Evolutionary conservation across 2,329 filamentous ascomycete species (phyloP), one percentile per base, ranked within the genome.

Genomic region (Parastagonospora avenae): DNA sequence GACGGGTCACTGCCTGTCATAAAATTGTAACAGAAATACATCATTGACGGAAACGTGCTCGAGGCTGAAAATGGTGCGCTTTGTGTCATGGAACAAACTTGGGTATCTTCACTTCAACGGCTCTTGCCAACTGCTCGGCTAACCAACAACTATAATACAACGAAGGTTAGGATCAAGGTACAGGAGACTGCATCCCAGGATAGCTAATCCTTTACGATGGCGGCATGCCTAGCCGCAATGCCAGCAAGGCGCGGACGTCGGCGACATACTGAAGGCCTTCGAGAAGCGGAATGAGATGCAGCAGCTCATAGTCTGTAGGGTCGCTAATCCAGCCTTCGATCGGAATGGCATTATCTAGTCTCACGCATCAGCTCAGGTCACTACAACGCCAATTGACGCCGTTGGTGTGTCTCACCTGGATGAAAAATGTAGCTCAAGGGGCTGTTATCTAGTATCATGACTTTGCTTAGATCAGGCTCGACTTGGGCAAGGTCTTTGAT

Each of bases 281-380:
- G 38, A 99, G 81, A 66, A 97, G 80, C 29, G 94, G 94, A 51
- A 99, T 87, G 53, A 99, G 82, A 74, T 97, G 91, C 74, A 97
- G 82, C 60, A 99, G 81, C 71, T 97, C 93, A 72, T 92, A 94
- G 76, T 99, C 94, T 24, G 94, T 97, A 16, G 94, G 94, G 77
- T 99, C 94, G 74, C 88, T 96, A 77, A 99, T 97, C 94, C 94
- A 99, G 69, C 94, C 94, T 79, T 97, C 93, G 71, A 99, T 97
- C 2, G 94, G 94, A 67, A 99, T 97, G 43, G 94, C 94, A 77
- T 99, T 99, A 75, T 99, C 94, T 99, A 68, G 52, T 42, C 38
- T 29, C 9, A 14, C 39, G 39, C 32, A 35, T 65, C 45, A 68
- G 61, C 47, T 29, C 41, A 42, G 14, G 37, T 47, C 33, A 43